phyloP scores from a whole-genome alignment of 768 basidiomycete species.

The Chiua virens region DNA sequence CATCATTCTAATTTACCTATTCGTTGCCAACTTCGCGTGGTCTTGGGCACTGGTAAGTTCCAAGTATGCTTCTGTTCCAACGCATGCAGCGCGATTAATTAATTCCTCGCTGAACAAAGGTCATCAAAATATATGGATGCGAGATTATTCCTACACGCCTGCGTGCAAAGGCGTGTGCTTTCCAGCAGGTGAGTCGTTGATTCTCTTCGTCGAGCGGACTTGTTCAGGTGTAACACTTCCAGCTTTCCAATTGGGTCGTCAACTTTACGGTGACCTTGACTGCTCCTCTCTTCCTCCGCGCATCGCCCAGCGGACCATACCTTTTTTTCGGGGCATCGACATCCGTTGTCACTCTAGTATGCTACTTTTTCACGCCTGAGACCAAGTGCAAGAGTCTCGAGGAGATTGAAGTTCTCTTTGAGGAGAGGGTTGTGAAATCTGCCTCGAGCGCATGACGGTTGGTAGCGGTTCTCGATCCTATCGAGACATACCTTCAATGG shows the following conservation, averaged over 20 bases:
- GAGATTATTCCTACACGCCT: conserved; percentile 51
- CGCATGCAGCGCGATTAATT: background rate
- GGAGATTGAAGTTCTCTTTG: conserved; percentile 40
- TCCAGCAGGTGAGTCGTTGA: conserved; percentile 40
- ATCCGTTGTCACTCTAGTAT: conserved; percentile 39
- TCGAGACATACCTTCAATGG: too few relatives aligned
- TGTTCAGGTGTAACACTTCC: conserved; percentile 5
- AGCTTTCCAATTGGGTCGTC: conserved; percentile 31
- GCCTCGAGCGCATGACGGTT: background rate
- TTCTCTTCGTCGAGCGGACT: background rate
- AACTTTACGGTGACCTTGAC: conserved; percentile 47
- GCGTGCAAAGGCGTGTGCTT: conserved; percentile 43
- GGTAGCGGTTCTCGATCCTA: background rate
- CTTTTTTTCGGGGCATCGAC: conserved; percentile 45
- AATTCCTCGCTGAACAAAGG: conserved; percentile 12
- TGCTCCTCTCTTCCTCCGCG: conserved; percentile 46
- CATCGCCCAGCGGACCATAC: conserved; percentile 46
- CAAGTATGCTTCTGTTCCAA: background rate
- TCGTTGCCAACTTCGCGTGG: conserved; percentile 41
- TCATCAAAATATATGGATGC: conserved; percentile 39
- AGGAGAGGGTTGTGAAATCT: conserved; percentile 1
- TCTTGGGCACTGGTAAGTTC: conserved; percentile 44
- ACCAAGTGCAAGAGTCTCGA: conserved; percentile 46
- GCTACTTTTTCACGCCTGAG: conserved; percentile 42
- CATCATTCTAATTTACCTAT: conserved; percentile 48